Base-by-base conservation (phyloP, 2,329 filamentous ascomycete genomes). In the Cercospora canescens region DNA sequence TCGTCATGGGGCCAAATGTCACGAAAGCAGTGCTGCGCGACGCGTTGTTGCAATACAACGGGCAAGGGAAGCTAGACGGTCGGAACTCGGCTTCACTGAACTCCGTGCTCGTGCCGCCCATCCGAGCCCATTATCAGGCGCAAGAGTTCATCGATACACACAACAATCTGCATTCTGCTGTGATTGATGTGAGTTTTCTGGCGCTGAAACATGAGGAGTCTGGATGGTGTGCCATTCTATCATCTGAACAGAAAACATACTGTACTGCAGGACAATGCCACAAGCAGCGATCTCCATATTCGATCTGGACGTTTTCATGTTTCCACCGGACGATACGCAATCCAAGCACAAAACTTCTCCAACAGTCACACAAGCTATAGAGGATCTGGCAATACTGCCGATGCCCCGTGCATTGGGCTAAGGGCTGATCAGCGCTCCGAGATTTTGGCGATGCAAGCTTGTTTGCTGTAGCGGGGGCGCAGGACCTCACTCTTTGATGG, bases 1-100 rank as follows among this genome's bases (percentile, higher is more conserved):
- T 66, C 6, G 67, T 50, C 65, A 67, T 69, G 26, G n/a, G 59
- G 45, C 18, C 45, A 12, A 57, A 18, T 32, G 16, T 56, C 18
- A n/a, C 30, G n/a, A 56, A 35, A 21, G 52, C 24, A 11, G 11
- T 35, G 52, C 26, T 34, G 52, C 6, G 50, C n/a, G 3, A 12
- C 52, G 52, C 52, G 52, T 11, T 32, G 34, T 30, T n/a, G n/a
- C n/a, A n/a, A n/a, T n/a, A n/a, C n/a, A n/a, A n/a, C n/a, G n/a
- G n/a, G n/a, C n/a, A n/a, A n/a, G n/a, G n/a, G n/a, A n/a, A n/a
- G 52, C 21, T 35, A 56, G 52, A 16, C n/a, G 6, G 11, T 35
- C 28, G 30, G 52, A 50, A 18, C 35, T 32, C 28, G 30, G 30
- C 30, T 9, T 9, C 28, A 21, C 21, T 35, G 24, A 35, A 41